Base-by-base conservation (phyloP, 2,329 filamentous ascomycete species). In the Fusarium protoensiforme region DNA sequence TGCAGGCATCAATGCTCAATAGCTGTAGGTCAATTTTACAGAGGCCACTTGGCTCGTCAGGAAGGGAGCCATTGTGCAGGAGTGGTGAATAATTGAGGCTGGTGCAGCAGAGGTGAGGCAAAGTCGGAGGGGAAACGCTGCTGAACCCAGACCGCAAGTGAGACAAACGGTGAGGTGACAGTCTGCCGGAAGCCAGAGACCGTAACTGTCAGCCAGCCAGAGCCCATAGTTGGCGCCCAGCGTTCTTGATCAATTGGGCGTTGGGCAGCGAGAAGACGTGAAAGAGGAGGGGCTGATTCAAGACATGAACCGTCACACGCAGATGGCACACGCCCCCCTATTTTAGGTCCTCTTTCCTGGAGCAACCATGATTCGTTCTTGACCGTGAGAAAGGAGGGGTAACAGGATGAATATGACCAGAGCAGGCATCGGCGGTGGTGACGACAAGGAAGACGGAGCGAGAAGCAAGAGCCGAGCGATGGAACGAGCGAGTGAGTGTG, bases 271-370 rank as follows among this genome's bases (percentile, higher is more conserved):
- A 76, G 64, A 61, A 33, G 24, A 48, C 14, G 31, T 61, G 41
- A 58, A 66, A 48, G 72, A 71, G 57, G 65, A 77, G 67, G 54
- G 64, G 61, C 75, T 77, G 72, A 69, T 74, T 72, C 64, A 68
- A 75, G 72, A 77, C 75, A 77, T 64, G 62, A 73, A 60, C 65
- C 57, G 68, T 77, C 75, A 76, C 68, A 77, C 68, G 72, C 65
- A 60, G 65, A 68, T 35, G 57, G 33, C 65, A 73, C 75, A 72
- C 75, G 64, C 75, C 73, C 74, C 72, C 66, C 67, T 43, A 56
- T 71, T 62, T 33, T 68, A 53, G 61, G 54, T 53, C 57, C 65
- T 71, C 20, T 61, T 36, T 64, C 54, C 39, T 39, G 63, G 66
- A 48, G 41, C 61, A 69, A 60, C 51, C 54, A 48, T 71, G 64